Percentiles rank a stretch among this genome's conserved stretches.
Evolutionary conservation across 2,329 filamentous ascomycete genomes (phyloP).

Genomic region (Curvularia sp.): DNA sequence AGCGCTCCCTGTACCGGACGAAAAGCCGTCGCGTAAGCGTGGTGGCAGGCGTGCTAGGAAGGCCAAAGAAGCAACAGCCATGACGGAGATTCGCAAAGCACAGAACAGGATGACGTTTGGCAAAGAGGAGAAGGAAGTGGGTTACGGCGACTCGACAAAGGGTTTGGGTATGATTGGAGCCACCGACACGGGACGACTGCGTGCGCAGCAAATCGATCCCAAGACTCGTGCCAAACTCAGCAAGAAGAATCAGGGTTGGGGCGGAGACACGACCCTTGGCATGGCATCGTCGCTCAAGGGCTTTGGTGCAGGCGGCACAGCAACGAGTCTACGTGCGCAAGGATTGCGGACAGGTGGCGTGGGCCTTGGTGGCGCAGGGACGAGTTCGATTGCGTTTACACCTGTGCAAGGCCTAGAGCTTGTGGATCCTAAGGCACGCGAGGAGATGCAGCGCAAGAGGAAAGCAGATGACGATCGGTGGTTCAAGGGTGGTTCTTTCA

Average conservation of each 20-base stretch:
- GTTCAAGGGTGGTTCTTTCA: slow-evolving; percentile 98
- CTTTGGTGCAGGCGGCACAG: slow-evolving; percentile 72
- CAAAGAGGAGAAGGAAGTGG: slow-evolving; percentile 92
- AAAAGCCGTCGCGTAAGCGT: slow-evolving; percentile 92
- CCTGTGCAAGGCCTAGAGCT: slow-evolving; percentile 94
- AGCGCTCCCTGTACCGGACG: slow-evolving; percentile 86
- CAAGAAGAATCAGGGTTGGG: slow-evolving; percentile 97
- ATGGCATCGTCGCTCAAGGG: slow-evolving; percentile 74
- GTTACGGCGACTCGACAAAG: slow-evolving; percentile 86
- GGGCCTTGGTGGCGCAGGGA: slow-evolving; percentile 71
- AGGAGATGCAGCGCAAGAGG: slow-evolving; percentile 85
- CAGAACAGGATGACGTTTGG: slow-evolving; percentile 97
- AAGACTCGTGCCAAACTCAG: slow-evolving; percentile 91
- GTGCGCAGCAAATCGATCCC: slow-evolving; percentile 87
- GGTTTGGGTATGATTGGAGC: slow-evolving; percentile 96
- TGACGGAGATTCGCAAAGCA: slow-evolving; percentile 95
- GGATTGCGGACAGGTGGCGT: slow-evolving; percentile 84
- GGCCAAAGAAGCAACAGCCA: slow-evolving; percentile 94
- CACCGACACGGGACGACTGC: slow-evolving; percentile 85
- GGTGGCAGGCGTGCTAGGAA: slow-evolving; percentile 89
- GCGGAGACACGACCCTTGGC: slow-evolving; percentile 66
- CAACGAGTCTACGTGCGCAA: slow-evolving; percentile 76
- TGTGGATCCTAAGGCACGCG: slow-evolving; percentile 89
- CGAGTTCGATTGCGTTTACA: slow-evolving; percentile 89
- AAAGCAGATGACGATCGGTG: slow-evolving; percentile 95